Conservation (phyloP, 1,284 basidiomycete species). For the Ceratobasidium sp. region DNA sequence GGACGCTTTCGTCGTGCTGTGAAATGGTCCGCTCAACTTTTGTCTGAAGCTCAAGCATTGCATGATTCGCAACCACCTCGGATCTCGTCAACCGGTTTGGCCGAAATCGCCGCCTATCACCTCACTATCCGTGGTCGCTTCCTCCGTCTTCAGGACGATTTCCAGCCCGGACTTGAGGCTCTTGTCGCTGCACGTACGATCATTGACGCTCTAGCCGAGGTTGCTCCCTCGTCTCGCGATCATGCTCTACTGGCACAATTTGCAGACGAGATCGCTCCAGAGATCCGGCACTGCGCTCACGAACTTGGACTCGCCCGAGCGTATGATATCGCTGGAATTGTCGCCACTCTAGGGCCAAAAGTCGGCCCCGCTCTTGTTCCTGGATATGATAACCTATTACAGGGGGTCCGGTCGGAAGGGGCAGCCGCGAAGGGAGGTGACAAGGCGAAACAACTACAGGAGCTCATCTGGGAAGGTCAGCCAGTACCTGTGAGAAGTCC, state of each 20-base stretch:
- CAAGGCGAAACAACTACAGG: slow-evolving; percentile 60
- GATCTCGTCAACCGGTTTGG: slow-evolving; percentile 62
- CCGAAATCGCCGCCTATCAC: slow-evolving; percentile 72
- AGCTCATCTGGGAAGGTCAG: slow-evolving; percentile 82
- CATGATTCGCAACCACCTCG: slow-evolving; percentile 56
- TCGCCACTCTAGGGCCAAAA: slow-evolving; percentile 70
- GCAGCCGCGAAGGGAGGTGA: slow-evolving; percentile 50
- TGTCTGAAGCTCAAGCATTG: slow-evolving; percentile 75
- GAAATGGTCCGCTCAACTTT: slow-evolving; percentile 81
- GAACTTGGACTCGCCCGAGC: slow-evolving; percentile 71
- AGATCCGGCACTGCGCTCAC: slow-evolving; percentile 93
- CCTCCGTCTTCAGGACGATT: slow-evolving; percentile 73
- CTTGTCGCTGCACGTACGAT: slow-evolving; percentile 80
- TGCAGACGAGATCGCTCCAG: slow-evolving; percentile 86
- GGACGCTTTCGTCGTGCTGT: slow-evolving; percentile 84
- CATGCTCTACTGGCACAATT: slow-evolving; percentile 89
- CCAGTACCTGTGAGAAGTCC: slow-evolving; percentile 87
- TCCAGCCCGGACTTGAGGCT: slow-evolving; percentile 79
- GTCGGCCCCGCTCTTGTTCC: slow-evolving; percentile 69
- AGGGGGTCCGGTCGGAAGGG: slow-evolving; percentile 54
- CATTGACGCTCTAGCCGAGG: slow-evolving; percentile 72
- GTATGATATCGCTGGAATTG: slow-evolving; percentile 84
- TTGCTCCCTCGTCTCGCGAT: slow-evolving; percentile 80
- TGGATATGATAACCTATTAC: slow-evolving; percentile 66
- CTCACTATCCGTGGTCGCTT: slow-evolving; percentile 78